These are phyloP conservation scores for Capsaspora owczarzaki DNA, from an alignment of 78 protist species.

Conservation along the genomic window DNA sequence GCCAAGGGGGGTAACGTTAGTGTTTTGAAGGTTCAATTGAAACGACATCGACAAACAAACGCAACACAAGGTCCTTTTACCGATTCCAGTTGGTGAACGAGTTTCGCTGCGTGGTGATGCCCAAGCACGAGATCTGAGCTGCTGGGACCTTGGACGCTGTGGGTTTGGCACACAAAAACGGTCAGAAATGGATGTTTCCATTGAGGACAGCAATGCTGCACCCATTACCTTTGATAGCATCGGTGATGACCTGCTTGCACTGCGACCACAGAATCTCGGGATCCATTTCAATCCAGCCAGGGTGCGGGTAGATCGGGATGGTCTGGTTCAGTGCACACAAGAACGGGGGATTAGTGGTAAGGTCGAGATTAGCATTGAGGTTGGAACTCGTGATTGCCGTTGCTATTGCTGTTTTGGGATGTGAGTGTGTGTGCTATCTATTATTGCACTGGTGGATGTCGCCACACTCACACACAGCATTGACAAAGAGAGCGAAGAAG, in stretches of 20 bases:
- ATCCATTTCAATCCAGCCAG: neutral
- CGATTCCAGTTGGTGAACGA: neutral
- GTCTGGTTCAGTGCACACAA: neutral
- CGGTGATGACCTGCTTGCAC: neutral
- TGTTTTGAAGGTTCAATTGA: too few relatives aligned
- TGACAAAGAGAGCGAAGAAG: neutral
- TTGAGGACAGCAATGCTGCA: neutral
- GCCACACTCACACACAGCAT: neutral
- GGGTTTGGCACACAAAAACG: neutral
- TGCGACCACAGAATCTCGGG: neutral
- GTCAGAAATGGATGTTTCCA: too few relatives aligned
- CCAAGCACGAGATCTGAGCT: neutral
- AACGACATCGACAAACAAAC: neutral
- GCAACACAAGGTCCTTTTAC: neutral
- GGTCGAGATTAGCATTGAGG: neutral
- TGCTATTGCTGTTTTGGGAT: too few relatives aligned
- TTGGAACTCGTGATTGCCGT: too few relatives aligned
- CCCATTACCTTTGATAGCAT: neutral
- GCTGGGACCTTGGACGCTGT: neutral
- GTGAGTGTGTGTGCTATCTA: too few relatives aligned
- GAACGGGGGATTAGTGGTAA: neutral
- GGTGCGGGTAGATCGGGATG: neutral
- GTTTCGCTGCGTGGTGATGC: slow-evolving; percentile 7
- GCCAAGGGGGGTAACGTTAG: too few relatives aligned
- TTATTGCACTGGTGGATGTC: neutral